These are phyloP conservation scores for Lithospermum erythrorhizon DNA, from an alignment of 257 asterid species.

Conservation along the genomic window DNA sequence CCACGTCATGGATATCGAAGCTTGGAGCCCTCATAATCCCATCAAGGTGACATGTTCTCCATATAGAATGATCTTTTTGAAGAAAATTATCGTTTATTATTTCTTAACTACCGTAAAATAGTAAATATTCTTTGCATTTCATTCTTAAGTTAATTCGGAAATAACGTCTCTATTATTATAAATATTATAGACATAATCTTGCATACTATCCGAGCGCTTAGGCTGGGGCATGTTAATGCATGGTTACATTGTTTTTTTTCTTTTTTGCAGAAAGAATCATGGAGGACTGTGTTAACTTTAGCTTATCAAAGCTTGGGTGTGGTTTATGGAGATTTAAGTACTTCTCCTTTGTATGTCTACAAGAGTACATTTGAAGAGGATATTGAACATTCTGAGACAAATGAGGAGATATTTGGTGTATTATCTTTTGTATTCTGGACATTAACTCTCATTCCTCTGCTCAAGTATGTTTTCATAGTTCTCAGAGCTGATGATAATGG, in stretches of 20 bases:
- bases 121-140: too few species aligned
- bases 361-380: slow-evolving; percentile 16
- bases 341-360: slow-evolving; percentile 19
- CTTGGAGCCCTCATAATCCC: slow-evolving; percentile 37
- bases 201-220: too few species aligned
- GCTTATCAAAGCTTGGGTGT: slow-evolving; percentile 24
- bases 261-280: background rate
- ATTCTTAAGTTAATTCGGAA: too few species aligned
- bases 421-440: slow-evolving; percentile 15
- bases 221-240: too few species aligned
- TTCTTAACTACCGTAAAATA: too few species aligned
- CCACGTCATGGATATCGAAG: slow-evolving; percentile 73
- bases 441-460: slow-evolving; percentile 8
- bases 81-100: background rate
- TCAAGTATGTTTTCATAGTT: slow-evolving; percentile 17
- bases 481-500: slow-evolving; percentile 24
- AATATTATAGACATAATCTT: too few species aligned
- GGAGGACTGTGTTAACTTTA: slow-evolving; percentile 8
- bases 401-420: slow-evolving; percentile 18
- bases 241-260: background rate
- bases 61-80: too few species aligned
- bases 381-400: slow-evolving; percentile 12
- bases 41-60: slow-evolving; percentile 39
- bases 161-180: too few species aligned
- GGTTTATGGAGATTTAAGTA: slow-evolving; percentile 22